Evolutionary conservation across 108 stramenopile species (phyloP), one percentile per base, ranked within the genome.

Genomic region (Cyclostephanos tholiformis): DNA sequence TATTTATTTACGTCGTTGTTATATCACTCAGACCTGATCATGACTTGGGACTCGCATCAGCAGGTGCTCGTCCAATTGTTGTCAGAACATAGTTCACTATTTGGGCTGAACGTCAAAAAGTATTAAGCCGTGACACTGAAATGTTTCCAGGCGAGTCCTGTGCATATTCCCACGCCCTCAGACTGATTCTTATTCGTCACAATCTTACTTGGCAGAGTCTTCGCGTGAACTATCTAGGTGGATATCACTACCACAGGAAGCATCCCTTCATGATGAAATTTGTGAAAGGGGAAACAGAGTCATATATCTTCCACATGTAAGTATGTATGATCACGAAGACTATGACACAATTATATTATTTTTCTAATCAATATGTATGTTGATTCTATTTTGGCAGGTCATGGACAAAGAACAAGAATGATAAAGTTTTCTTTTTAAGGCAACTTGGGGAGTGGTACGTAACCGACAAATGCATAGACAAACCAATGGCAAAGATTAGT

Each of bases 361-460:
- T 51, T 63, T 25, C 46, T 30, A 23, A 63, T 48, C n/a, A 61
- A 64, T 43, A 19, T 65, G 25, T 35, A n/a, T 14, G 14, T 25
- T 39, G 72, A 50, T 36, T 52, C 38, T 52, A 12, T 74, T 10
- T 69, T 26, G 46, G 69, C 46, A 75, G 46, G 74, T 65, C 75
- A 41, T 92, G 89, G 91, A 95, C 94, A 23, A 70, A 71, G 29
- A 88, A 87, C 82, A 94, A 94, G 71, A 83, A 87, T 53, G 87
- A 96, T 13, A 97, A 97, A 76, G 26, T 93, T 9, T 62, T 79
- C 22, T 94, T 85, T 66, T 84, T 91, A 7, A 65, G 84, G 23
- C 91, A 95, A 81, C 76, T 94, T 74, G 88, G 90, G 20, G 87
- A 89, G 39, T 94, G 89, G 89, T 89, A 89, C 67, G 76, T 91